Evolutionary conservation across 176 grass and related monocot species (phyloP).

Genomic region (Elymus sibiricus): DNA sequence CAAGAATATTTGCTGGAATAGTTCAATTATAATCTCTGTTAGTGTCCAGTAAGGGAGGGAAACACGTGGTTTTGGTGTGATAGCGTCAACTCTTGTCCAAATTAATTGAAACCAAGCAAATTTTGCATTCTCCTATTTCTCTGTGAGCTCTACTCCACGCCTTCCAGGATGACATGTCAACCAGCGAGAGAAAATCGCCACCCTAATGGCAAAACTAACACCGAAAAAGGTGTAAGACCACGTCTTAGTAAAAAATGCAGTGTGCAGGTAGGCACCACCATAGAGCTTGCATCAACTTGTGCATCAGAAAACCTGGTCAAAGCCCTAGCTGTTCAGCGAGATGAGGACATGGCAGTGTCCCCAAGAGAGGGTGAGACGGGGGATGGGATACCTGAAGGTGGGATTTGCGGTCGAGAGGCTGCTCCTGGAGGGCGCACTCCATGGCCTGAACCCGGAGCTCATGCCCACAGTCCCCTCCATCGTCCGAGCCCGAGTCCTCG

Average conservation of each 20-base stretch:
- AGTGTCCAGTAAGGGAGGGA: neutral
- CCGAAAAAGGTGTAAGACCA: neutral
- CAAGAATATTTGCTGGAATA: neutral
- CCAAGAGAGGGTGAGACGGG: neutral
- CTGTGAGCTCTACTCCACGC: neutral
- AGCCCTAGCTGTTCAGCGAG: slow-evolving; percentile 9
- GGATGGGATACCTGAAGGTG: slow-evolving; percentile 53
- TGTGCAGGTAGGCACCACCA: neutral
- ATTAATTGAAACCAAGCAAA: neutral
- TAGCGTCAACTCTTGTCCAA: neutral
- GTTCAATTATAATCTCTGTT: neutral
- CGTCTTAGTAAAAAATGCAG: neutral
- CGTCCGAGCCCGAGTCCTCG: slow-evolving; percentile 26
- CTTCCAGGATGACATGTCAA: neutral
- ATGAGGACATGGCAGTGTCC: neutral
- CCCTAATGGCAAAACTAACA: neutral
- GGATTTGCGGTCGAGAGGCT: slow-evolving; percentile 57
- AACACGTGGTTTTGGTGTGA: neutral
- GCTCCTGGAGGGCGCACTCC: slow-evolving; percentile 50
- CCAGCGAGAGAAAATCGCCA: neutral
- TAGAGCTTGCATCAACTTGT: neutral
- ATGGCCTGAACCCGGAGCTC: slow-evolving; percentile 59
- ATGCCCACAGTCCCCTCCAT: slow-evolving; percentile 35
- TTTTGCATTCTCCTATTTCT: neutral
- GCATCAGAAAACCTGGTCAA: slow-evolving; percentile 12